Percentiles rank a stretch among this genome's conserved stretches.
Evolutionary conservation across 768 basidiomycete genomes (phyloP).

Genomic region (Melanogaster broomeanus): DNA sequence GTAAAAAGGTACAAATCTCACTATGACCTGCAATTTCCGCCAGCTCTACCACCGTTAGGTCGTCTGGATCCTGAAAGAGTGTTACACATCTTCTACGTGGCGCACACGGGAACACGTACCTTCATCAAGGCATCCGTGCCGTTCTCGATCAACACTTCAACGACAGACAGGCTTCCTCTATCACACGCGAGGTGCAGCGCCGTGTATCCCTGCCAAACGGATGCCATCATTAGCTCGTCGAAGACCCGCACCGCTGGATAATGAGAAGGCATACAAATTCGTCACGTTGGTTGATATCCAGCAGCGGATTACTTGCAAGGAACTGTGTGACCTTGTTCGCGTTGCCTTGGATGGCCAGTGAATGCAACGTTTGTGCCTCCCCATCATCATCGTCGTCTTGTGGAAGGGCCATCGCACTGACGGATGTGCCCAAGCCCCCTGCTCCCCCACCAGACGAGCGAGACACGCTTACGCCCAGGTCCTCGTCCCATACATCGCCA

Average conservation of each 20-base stretch:
- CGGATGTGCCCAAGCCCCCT: conserved; percentile 53
- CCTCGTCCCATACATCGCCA: conserved; percentile 49
- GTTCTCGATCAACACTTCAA: conserved; percentile 55
- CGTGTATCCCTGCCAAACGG: conserved; percentile 73
- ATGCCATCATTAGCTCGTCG: conserved; percentile 3
- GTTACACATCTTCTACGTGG: conserved; percentile 3
- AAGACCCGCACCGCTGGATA: not conserved
- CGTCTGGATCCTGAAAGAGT: conserved; percentile 62
- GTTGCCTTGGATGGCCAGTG: conserved; percentile 62
- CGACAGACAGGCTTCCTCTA: conserved; percentile 63
- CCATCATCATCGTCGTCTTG: conserved; percentile 41
- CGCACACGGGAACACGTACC: conserved; percentile 40
- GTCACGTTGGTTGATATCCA: conserved; percentile 62
- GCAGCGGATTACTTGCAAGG: conserved; percentile 41
- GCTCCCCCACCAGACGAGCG: conserved; percentile 25
- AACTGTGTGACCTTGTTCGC: conserved; percentile 43
- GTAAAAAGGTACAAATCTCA: conserved; percentile 44
- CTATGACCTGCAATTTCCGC: conserved; percentile 59
- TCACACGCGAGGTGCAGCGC: conserved; percentile 87
- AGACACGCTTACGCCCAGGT: conserved; percentile 30
- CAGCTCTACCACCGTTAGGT: conserved; percentile 57
- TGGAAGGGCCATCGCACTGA: conserved; percentile 58
- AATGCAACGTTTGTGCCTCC: conserved; percentile 53
- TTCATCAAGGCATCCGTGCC: conserved; percentile 68
- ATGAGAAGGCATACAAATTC: conserved; percentile 64